Evolutionary conservation across 2,329 filamentous ascomycete genomes (phyloP).

Genomic region (Stachybotrys chlorohalonatus): DNA sequence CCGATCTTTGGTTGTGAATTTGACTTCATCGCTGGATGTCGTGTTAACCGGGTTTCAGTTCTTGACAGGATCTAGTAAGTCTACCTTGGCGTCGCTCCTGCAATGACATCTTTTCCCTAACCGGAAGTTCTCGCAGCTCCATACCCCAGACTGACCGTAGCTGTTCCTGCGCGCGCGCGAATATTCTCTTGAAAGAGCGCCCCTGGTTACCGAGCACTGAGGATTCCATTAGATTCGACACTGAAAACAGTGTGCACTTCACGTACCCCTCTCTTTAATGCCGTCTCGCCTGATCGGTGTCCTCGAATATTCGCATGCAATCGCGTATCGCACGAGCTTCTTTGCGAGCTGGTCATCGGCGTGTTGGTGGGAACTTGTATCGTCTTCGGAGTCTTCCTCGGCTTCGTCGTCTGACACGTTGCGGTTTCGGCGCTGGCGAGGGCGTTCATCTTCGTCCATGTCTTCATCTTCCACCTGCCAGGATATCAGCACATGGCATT

Average conservation of each 20-base stretch:
- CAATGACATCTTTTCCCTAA: slow-evolving; percentile 71
- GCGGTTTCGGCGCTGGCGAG: slow-evolving; percentile 19
- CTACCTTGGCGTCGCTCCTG: slow-evolving; percentile 67
- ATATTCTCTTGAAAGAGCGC: slow-evolving; percentile 67
- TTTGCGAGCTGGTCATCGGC: slow-evolving; percentile 47
- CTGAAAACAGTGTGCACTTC: neutral
- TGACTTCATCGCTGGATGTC: slow-evolving; percentile 26
- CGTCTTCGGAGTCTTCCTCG: slow-evolving; percentile 27
- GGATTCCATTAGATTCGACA: slow-evolving; percentile 3
- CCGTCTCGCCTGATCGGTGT: slow-evolving; percentile 51
- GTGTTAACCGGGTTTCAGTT: slow-evolving; percentile 6
- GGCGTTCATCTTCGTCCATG: slow-evolving; percentile 15
- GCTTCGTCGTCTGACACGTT: slow-evolving; percentile 12
- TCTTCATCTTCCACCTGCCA: slow-evolving; percentile 10
- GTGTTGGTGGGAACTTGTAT: slow-evolving; percentile 26
- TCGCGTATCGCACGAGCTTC: slow-evolving; percentile 59
- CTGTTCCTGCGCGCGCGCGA: slow-evolving; percentile 64
- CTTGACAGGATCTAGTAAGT: slow-evolving; percentile 3
- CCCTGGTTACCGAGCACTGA: slow-evolving; percentile 62
- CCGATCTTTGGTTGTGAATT: slow-evolving; percentile 44
- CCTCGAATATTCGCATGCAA: slow-evolving; percentile 57
- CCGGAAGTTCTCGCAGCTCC: slow-evolving; percentile 77
- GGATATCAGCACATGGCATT: neutral
- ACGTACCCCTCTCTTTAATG: slow-evolving; percentile 52
- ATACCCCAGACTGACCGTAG: slow-evolving; percentile 76